phyloP scores from a whole-genome alignment of 768 basidiomycete species.

The Podaxis mareebaensis region DNA sequence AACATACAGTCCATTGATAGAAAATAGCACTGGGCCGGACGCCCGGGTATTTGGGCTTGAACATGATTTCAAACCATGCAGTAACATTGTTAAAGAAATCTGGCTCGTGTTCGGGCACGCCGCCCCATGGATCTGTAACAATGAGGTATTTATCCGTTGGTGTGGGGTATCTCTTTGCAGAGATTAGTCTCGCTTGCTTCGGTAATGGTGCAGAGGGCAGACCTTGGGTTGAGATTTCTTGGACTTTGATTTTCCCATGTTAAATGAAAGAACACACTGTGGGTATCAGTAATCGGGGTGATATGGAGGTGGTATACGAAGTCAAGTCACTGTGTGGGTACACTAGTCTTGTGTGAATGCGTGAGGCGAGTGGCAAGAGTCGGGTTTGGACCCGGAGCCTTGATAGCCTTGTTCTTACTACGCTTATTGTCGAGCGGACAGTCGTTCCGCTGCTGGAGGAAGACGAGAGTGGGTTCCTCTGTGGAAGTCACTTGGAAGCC shows the following conservation, averaged over 20 bases:
- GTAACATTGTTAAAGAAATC: constrained; percentile 29
- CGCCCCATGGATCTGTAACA: constrained; percentile 32
- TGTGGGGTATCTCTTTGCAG: constrained; percentile 12
- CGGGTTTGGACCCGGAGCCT: neutral
- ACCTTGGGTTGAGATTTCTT: constrained; percentile 15
- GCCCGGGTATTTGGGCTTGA: constrained; percentile 28
- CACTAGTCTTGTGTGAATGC: neutral
- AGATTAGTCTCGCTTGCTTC: neutral
- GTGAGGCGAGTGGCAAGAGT: neutral
- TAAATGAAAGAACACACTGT: neutral
- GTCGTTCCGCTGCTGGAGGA: neutral
- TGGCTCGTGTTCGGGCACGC: constrained; percentile 16
- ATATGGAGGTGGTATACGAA: neutral
- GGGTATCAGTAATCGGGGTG: neutral
- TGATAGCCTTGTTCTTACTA: neutral
- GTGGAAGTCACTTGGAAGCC: neutral
- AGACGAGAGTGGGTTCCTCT: neutral
- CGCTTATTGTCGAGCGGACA: neutral
- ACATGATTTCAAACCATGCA: constrained; percentile 38
- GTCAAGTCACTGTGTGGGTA: neutral
- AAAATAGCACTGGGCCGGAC: constrained; percentile 28
- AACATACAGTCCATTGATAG: constrained; percentile 31
- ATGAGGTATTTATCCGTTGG: constrained; percentile 22
- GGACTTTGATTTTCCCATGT: constrained; percentile 13
- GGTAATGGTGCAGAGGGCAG: neutral